Base-by-base conservation (phyloP, 129 eudicot species). In the Saposhnikovia divaricata region DNA sequence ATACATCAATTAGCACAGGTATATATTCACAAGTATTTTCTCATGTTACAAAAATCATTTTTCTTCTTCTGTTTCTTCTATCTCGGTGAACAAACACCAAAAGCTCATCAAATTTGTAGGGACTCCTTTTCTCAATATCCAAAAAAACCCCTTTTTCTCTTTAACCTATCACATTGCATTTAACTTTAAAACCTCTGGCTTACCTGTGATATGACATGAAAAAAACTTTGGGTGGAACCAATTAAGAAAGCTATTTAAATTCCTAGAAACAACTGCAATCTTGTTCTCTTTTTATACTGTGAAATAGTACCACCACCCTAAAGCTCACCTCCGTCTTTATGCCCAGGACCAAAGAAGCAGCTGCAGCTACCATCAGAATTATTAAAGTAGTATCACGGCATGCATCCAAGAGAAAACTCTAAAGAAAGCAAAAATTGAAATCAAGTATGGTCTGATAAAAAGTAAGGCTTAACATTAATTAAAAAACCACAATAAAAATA, bases 291-390 rank as follows among this genome's bases (percentile, higher is more conserved):
- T 31, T 21, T 27, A 14, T 15, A 31, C 42, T 7, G 16, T 28
- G 37, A 4, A 25, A 12, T 13, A 1, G 1, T 39, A 0, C 37
- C 28, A 40, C 73, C 31, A 68, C 45, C 8, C 27, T 46, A 23
- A 25, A 44, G n/a, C 90, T 77, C 75, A 89, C 93, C 89, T 89
- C 91, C 7, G 91, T 83, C 82, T 89, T 89, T 75, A 89, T 89
- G 18, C 91, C 89, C 25, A 89, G 84, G 16, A 85, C 88, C 78
- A 89, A 80, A 45, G 91, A 87, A 59, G 91, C 91, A 78, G 86
- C 89, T 50, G 93, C 91, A 68, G 93, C 91, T 4, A 89, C 88
- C 88, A 89, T 89, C 85, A 87, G 82, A 55, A 89, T 89, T 63
- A 89, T 82, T 31, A 89, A 75, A 6, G 90, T 87, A 7, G 89